A percentile compares a stretch with the other conserved stretches of the same genome.
Conservation (phyloP, 345 rosid genomes). For the Eucalyptus viminalis region DNA sequence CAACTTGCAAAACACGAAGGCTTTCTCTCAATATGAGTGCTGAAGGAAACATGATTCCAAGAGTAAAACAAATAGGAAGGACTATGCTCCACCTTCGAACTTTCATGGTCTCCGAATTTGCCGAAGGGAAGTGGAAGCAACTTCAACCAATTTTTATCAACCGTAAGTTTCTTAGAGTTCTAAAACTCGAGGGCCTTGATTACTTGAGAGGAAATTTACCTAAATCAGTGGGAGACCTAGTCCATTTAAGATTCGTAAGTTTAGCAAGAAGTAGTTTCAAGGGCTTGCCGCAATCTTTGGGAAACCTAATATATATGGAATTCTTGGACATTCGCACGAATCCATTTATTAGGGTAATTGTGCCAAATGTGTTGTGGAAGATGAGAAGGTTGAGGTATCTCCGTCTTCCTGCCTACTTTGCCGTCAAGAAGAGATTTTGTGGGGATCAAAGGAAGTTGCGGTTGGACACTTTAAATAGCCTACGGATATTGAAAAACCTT, state of each 20-base stretch:
- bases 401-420: neutral
- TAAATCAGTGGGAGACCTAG: slow-evolving; percentile 7
- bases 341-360: neutral
- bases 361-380: slow-evolving; percentile 8
- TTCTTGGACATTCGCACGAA: neutral
- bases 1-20: no score
- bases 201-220: no score
- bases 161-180: no score
- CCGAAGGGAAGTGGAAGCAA: no score
- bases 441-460: neutral
- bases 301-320: slow-evolving; percentile 4
- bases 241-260: slow-evolving; percentile 18
- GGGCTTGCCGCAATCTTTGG: slow-evolving; percentile 7
- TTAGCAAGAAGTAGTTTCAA: neutral
- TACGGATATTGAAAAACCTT: slow-evolving; percentile 7
- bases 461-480: neutral
- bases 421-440: neutral
- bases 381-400: slow-evolving; percentile 4
- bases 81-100: no score
- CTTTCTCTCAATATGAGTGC: no score
- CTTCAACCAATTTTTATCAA: no score
- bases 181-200: no score
- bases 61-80: no score
- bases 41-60: no score
- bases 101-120: no score